Base-by-base conservation (phyloP, 2,329 filamentous ascomycete genomes). In the Blastomyces gilchristii region DNA sequence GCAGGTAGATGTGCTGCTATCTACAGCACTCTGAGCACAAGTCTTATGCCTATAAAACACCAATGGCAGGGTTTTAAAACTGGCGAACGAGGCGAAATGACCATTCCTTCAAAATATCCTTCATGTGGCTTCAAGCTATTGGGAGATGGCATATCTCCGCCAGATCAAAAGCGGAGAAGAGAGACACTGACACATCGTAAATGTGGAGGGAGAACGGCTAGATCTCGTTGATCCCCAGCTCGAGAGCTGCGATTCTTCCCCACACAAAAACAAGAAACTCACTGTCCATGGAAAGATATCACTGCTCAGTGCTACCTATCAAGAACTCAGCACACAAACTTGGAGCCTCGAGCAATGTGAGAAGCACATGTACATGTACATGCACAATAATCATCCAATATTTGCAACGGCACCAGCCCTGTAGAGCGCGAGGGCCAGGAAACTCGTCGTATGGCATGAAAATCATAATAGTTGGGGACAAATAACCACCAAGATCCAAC, bases 61-160 rank as follows among this genome's bases (percentile, higher is more conserved):
- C 43, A 59, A n/a, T 59, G 28, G 41, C 6, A 59, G 43, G 57
- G 58, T 49, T 58, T 43, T 59, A 59, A 41, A 37, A 37, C 28
- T 9, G 43, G 34, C 25, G 31, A 58, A 5, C 11, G 14, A 47
- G 58, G 16, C n/a, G 34, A 49, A 59, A 16, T 18, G 18, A 18
- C 1, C 43, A 49, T n/a, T n/a, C 1, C 25, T 37, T 37, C 28
- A 39, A 18, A 37, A 18, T 34, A 49, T 37, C 16, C 43, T 28
- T 59, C 28, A 12, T 18, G 41, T 31, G 7, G 6, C 56, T 58
- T 47, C 54, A 58, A 28, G n/a, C 41, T n/a, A 58, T 45, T 31
- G 22, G 41, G 28, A 37, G 43, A 37, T 7, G 34, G 18, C 18
- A n/a, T 34, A 49, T 22, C 41, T 34, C 37, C 2, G 28, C 37